Evolutionary conservation across 805 yeast genomes (phyloP).

Genomic region (Priceomyces haplophilus): DNA sequence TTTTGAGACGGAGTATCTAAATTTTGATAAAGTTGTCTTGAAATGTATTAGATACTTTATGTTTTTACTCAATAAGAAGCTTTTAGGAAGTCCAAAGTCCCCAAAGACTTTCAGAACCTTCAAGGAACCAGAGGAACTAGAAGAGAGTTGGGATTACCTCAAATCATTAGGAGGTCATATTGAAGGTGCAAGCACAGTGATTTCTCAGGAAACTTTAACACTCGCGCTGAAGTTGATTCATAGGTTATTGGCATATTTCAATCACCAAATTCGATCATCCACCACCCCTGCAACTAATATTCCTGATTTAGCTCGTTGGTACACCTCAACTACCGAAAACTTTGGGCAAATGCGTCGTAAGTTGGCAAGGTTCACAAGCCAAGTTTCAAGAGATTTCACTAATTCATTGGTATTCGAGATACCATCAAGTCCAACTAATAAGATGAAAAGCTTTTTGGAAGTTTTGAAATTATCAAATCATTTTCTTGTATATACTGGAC

Average conservation of each 20-base stretch:
- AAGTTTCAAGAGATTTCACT: conserved; percentile 65
- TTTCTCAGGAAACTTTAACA: conserved; percentile 71
- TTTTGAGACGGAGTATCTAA: conserved; percentile 50
- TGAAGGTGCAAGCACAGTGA: conserved; percentile 75
- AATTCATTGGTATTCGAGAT: conserved; percentile 66
- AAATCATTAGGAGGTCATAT: conserved; percentile 74
- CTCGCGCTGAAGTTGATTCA: conserved; percentile 66
- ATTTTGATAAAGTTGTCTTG: conserved; percentile 62
- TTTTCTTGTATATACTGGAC: conserved; percentile 71
- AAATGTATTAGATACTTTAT: conserved; percentile 73
- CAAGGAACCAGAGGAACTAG: conserved; percentile 88
- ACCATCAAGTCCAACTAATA: conserved; percentile 39
- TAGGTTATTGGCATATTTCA: conserved; percentile 66
- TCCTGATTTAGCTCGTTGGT: conserved; percentile 56
- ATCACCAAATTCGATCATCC: conserved; percentile 60
- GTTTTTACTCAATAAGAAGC: conserved; percentile 67
- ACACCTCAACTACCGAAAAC: conserved; percentile 62
- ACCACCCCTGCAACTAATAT: conserved; percentile 44
- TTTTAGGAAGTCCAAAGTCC: conserved; percentile 69
- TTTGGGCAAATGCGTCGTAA: conserved; percentile 78
- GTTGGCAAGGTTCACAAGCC: conserved; percentile 70
- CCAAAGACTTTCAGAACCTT: conserved; percentile 70
- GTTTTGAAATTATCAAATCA: conserved; percentile 65
- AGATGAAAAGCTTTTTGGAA: conserved; percentile 51
- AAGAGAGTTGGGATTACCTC: conserved; percentile 75